Evolutionary conservation across 345 rosid genomes (phyloP).

Genomic region (Salix dunnii): DNA sequence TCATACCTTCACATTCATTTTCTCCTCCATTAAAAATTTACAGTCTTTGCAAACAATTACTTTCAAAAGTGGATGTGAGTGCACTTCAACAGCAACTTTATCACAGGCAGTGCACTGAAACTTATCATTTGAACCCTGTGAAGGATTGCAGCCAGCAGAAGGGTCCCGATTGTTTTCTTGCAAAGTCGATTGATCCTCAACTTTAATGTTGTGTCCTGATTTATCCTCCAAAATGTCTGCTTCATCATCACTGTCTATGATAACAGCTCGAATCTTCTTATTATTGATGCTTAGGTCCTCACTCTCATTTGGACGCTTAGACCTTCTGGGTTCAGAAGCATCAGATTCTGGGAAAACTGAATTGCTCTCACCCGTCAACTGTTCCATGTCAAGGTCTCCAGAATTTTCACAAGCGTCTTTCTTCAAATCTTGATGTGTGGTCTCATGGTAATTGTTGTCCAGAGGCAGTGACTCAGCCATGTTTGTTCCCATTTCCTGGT

Average conservation of each 20-base stretch:
- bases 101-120: constrained; percentile 80
- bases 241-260: constrained; percentile 44
- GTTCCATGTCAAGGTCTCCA: constrained; percentile 24
- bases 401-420: constrained; percentile 28
- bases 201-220: constrained; percentile 16
- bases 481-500: constrained; percentile 29
- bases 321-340: constrained; percentile 25
- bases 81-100: constrained; percentile 58
- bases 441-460: constrained; percentile 21
- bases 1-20: constrained; percentile 64
- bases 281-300: constrained; percentile 33
- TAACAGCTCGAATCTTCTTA: constrained; percentile 43
- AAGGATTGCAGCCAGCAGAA: constrained; percentile 24
- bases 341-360: constrained; percentile 27
- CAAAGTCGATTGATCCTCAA: constrained; percentile 27
- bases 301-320: constrained; percentile 43
- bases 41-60: constrained; percentile 88
- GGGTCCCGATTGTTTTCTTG: constrained; percentile 22
- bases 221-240: constrained; percentile 32
- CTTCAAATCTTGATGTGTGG: constrained; percentile 21
- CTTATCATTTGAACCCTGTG: constrained; percentile 30
- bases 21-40: constrained; percentile 63
- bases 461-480: constrained; percentile 23
- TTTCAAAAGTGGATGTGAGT: constrained; percentile 72
- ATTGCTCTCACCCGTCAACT: constrained; percentile 29